Evolutionary conservation across 2,329 filamentous ascomycete genomes (phyloP).

Genomic region (Clarireedia homoeocarpa): DNA sequence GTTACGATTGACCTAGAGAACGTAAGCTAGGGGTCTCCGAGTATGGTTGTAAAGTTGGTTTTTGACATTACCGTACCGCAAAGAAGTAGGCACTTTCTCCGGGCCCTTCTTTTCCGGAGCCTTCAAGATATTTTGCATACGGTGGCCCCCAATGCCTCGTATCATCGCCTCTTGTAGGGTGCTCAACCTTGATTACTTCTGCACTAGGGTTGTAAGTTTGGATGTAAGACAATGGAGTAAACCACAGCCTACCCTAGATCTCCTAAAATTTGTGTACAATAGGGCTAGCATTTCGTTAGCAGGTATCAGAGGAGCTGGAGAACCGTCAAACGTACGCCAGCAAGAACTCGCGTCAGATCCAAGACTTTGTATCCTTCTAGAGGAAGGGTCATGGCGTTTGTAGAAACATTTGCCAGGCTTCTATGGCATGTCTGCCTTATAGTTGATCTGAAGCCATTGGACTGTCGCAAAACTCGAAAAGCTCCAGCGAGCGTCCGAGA

Average conservation of each 20-base stretch:
- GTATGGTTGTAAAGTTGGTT: too few relatives aligned
- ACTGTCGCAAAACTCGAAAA: constrained; percentile 11
- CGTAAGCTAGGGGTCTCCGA: constrained; percentile 4
- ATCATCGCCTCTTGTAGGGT: constrained; percentile 84
- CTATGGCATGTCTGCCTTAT: constrained; percentile 13
- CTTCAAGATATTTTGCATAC: constrained; percentile 69
- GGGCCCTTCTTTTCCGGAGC: constrained; percentile 53
- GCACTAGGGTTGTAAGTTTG: constrained; percentile 47
- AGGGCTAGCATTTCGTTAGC: constrained; percentile 53
- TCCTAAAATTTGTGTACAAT: constrained; percentile 93
- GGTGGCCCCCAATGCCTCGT: constrained; percentile 95
- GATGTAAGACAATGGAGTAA: constrained; percentile 13
- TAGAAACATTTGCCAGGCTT: constrained; percentile 17
- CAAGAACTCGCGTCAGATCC: constrained; percentile 94
- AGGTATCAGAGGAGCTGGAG: background rate
- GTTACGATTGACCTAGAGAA: constrained; percentile 77
- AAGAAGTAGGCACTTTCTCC: constrained; percentile 96
- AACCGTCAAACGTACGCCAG: constrained; percentile 60
- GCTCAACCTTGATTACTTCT: constrained; percentile 95
- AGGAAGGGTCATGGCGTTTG: constrained; percentile 47
- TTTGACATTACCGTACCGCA: constrained; percentile 47
- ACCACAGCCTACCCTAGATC: constrained; percentile 73
- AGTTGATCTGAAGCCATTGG: constrained; percentile 14
- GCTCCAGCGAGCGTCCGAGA: constrained; percentile 14
- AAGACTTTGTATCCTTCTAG: constrained; percentile 82